Conservation (phyloP, 2,329 filamentous ascomycete genomes). For the Pseudocercospora fuligena region DNA sequence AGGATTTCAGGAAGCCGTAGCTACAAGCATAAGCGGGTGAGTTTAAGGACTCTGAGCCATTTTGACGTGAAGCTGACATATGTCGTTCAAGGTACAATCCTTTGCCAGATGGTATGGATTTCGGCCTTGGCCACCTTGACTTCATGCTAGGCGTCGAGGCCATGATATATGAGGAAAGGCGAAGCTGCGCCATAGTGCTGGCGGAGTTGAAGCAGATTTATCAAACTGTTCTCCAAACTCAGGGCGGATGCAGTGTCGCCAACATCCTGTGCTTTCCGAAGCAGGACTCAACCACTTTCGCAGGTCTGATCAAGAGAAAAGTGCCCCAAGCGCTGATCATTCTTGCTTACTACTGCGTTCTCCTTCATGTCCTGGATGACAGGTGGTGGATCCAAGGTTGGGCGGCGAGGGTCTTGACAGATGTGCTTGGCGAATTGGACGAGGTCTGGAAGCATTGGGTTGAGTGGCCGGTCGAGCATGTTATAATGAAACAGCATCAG, state of each 20-base stretch:
- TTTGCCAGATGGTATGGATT: constrained; percentile 37
- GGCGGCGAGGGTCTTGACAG: constrained; percentile 32
- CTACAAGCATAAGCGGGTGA: constrained; percentile 13
- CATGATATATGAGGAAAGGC: constrained; percentile 37
- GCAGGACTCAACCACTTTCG: constrained; percentile 34
- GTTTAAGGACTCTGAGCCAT: not conserved
- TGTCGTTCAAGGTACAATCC: constrained; percentile 17
- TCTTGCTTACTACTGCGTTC: constrained; percentile 38
- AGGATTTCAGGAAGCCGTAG: constrained; percentile 29
- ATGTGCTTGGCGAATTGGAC: constrained; percentile 32
- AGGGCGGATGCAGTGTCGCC: constrained; percentile 29
- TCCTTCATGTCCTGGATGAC: constrained; percentile 35
- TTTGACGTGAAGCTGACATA: not conserved
- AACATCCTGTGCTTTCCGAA: constrained; percentile 40
- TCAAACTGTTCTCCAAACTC: constrained; percentile 25
- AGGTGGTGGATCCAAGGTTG: constrained; percentile 39
- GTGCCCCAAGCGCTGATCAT: constrained; percentile 39
- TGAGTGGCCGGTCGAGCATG: constrained; percentile 36
- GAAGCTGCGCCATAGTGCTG: constrained; percentile 33
- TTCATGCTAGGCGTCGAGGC: constrained; percentile 39
- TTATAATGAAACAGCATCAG: constrained; percentile 29
- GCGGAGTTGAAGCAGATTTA: constrained; percentile 37
- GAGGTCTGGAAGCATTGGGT: constrained; percentile 39
- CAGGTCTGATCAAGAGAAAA: constrained; percentile 33
- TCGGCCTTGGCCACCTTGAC: constrained; percentile 39